Conservation (phyloP, 129 eudicot species). For the Lonicera japonica region DNA sequence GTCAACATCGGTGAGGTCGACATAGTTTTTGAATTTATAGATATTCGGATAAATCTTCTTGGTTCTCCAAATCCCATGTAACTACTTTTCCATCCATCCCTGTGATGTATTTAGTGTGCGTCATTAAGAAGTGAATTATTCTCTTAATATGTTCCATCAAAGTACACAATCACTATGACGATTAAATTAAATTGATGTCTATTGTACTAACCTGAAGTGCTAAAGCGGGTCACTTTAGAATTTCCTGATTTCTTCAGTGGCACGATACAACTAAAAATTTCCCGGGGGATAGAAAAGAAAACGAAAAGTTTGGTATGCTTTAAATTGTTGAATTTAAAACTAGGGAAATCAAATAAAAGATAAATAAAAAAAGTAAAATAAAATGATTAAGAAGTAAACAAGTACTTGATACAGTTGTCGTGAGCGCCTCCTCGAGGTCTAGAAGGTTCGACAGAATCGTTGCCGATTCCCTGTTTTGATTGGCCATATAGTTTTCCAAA, state of each 20-base stretch:
- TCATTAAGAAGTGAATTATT: not conserved
- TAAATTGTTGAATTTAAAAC: not conserved
- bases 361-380: not conserved
- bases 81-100: conserved; percentile 91
- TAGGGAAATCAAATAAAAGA: not conserved
- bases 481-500: conserved; percentile 94
- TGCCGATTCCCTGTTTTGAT: conserved; percentile 59
- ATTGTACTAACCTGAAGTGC: conserved; percentile 70
- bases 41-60: conserved; percentile 63
- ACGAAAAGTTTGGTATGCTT: not conserved
- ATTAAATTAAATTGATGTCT: not conserved
- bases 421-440: conserved; percentile 60
- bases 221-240: conserved; percentile 50
- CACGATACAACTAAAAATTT: conserved; percentile 59
- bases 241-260: conserved; percentile 51
- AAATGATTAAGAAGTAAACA: not conserved
- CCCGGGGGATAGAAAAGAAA: not conserved
- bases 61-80: conserved; percentile 71
- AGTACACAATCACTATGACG: too few species aligned
- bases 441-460: conserved; percentile 38
- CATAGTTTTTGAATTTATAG: conserved; percentile 9
- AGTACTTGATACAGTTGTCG: conserved; percentile 91
- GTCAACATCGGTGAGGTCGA: not conserved
- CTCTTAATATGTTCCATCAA: too few species aligned
- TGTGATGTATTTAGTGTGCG: conserved; percentile 21